Conservation (phyloP, 768 basidiomycete species). For the Amanita exitialis region DNA sequence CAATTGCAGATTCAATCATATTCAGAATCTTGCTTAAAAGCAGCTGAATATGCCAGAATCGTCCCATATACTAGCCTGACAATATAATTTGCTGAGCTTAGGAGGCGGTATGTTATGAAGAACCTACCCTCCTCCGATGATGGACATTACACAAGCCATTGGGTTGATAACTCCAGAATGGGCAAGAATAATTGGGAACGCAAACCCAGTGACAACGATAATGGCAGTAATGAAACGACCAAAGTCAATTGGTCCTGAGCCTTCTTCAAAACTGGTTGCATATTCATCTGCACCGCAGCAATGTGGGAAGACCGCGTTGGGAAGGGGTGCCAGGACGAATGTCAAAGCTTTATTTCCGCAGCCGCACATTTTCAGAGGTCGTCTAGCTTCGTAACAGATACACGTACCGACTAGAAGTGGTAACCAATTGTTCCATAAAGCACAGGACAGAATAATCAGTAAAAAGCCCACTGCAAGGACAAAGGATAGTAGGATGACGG, state of each 20-base stretch:
- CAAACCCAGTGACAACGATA: constrained; percentile 89
- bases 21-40: constrained; percentile 77
- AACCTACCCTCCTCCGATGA: constrained; percentile 82
- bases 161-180: constrained; percentile 83
- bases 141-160: constrained; percentile 88
- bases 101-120: neutral
- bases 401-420: constrained; percentile 88
- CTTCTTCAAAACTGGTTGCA: constrained; percentile 56
- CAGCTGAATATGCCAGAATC: constrained; percentile 79
- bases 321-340: constrained; percentile 92
- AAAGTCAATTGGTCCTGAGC: constrained; percentile 69
- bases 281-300: constrained; percentile 82
- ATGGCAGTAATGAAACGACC: constrained; percentile 91
- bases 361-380: neutral
- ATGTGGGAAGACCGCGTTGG: constrained; percentile 90
- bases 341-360: constrained; percentile 59
- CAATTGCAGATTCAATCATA: constrained; percentile 40
- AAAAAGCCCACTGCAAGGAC: constrained; percentile 97
- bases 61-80: constrained; percentile 79
- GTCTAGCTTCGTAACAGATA: neutral
- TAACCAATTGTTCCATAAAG: constrained; percentile 93
- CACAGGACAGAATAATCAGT: constrained; percentile 94
- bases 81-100: constrained; percentile 4
- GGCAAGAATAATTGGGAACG: constrained; percentile 83
- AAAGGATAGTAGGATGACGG: constrained; percentile 94